Evolutionary conservation across 2,329 filamentous ascomycete genomes (phyloP), one percentile per base, ranked within the genome.

Genomic region (Cercospora beticola): DNA sequence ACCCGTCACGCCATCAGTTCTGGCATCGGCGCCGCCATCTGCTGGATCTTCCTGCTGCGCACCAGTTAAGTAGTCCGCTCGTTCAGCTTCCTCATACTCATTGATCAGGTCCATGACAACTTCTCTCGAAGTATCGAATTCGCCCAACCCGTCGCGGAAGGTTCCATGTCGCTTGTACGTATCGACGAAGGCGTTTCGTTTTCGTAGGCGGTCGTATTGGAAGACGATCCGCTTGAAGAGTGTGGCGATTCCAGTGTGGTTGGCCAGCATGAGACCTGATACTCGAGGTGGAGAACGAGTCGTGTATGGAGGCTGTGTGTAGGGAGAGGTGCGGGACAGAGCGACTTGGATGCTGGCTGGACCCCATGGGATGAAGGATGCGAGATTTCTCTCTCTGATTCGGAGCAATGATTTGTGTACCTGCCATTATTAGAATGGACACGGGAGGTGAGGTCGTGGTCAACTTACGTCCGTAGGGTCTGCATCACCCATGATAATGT

Each of bases 401-500:
- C 95, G 92, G 68, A 99, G 88, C 67, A 99, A 85, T 72, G 94
- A 98, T 87, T 99, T 99, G 85, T 99, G 95, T 66, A 99, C 88
- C 84, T 86, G 67, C 5, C 14, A 2, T 52, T 33, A 63, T 74
- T 54, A 69, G 62, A 23, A 14, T 9, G 16, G 33, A 46, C n/a
- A n/a, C n/a, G n/a, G n/a, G n/a, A n/a, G n/a, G n/a, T n/a, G n/a
- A n/a, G n/a, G n/a, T n/a, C n/a, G n/a, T n/a, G n/a, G n/a, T n/a
- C n/a, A n/a, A n/a, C n/a, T n/a, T n/a, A 86, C 92, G 81, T 99
- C 96, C 3, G 94, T 98, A 8, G 95, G 94, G 78, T 99, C 96
- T 46, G 96, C 95, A 80, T 99, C 95, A 76, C 95, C 95, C 84
- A 98, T 95, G 76, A 99, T 99, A 76, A 99, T 97, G 81, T 99